These are phyloP conservation scores for Rhododendron henanense DNA, from an alignment of 148 eudicot genomes.

Conservation along the genomic window DNA sequence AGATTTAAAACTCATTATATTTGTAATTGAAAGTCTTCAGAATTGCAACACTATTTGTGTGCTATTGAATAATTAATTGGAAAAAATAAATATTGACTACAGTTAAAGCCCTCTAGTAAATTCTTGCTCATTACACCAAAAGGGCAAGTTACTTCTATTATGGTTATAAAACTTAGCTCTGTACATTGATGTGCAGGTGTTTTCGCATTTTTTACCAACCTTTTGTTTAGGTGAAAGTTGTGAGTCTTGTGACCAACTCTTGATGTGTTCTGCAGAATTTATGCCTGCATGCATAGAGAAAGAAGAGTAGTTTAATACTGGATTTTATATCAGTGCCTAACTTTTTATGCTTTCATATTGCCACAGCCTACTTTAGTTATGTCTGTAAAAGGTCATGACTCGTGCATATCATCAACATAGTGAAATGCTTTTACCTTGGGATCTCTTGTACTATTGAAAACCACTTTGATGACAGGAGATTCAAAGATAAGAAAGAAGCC, in stretches of 20 bases:
- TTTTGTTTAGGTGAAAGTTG: background rate
- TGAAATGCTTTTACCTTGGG: background rate
- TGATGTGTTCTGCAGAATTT: background rate
- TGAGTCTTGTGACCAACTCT: background rate
- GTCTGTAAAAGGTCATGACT: background rate
- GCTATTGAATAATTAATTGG: background rate
- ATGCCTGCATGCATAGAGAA: background rate
- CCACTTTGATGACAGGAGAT: constrained; percentile 62
- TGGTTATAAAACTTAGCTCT: background rate
- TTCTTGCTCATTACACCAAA: background rate
- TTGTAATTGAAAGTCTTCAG: background rate
- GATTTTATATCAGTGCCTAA: background rate
- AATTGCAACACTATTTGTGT: background rate
- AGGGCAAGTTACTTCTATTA: background rate
- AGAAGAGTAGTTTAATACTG: background rate
- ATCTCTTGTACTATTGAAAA: constrained; percentile 22
- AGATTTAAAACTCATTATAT: background rate
- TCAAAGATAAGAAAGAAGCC: constrained; percentile 75
- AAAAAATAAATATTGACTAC: background rate
- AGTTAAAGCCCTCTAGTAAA: background rate
- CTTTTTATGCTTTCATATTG: background rate
- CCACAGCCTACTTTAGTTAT: background rate
- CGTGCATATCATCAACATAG: background rate
- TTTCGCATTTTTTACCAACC: background rate
- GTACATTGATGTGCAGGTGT: background rate